Evolutionary conservation across 164 flowering plant species (phyloP).

Genomic region (Nymphaea colorata): DNA sequence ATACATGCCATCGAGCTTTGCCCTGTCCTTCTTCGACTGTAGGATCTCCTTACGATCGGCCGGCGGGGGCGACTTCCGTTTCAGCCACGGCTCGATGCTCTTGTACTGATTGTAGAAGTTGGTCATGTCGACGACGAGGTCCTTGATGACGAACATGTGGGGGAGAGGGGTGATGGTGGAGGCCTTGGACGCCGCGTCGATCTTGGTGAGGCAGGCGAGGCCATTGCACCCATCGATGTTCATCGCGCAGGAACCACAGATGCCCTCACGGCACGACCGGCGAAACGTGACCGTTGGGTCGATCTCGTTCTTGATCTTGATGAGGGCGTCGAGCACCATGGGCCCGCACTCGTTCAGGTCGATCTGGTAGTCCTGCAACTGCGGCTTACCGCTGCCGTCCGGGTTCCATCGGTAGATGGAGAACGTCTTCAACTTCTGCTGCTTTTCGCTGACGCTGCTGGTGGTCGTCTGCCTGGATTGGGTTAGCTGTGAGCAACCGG

Average conservation of each 20-base stretch:
- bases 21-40: constrained; percentile 85
- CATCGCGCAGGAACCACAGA: constrained; percentile 99
- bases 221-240: constrained; percentile 95
- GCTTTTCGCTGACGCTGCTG: background rate
- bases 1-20: constrained; percentile 95
- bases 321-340: constrained; percentile 94
- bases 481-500: constrained; percentile 3
- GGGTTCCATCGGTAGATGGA: constrained; percentile 97
- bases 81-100: constrained; percentile 99
- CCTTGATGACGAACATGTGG: constrained; percentile 97
- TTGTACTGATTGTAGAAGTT: constrained; percentile 96
- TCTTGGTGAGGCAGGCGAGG: constrained; percentile 88
- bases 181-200: constrained; percentile 18
- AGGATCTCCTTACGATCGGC: constrained; percentile 62
- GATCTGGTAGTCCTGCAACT: constrained; percentile 58
- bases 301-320: constrained; percentile 94
- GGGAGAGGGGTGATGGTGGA: constrained; percentile 80
- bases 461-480: constrained; percentile 6
- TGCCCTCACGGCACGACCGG: constrained; percentile 93
- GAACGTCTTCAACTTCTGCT: constrained; percentile 32
- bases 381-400: constrained; percentile 63
- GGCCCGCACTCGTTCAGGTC: constrained; percentile 92
- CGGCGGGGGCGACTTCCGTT: constrained; percentile 59
- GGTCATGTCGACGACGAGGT: constrained; percentile 96
- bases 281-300: constrained; percentile 91